Base-by-base conservation (phyloP, 805 yeast species). In the Yarrowia divulgata region DNA sequence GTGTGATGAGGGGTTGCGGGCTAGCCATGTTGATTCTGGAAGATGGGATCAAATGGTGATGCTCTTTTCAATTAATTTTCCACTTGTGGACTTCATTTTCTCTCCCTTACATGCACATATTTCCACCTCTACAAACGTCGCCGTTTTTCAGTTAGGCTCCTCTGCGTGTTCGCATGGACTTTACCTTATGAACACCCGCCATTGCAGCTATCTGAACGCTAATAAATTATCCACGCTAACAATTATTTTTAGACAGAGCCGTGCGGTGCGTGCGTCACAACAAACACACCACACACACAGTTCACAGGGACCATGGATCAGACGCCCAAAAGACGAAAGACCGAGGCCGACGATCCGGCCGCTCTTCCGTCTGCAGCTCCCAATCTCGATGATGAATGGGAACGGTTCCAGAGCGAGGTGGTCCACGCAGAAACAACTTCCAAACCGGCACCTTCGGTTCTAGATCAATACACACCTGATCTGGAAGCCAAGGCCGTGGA, bases 331-430 rank as follows among this genome's bases (percentile, higher is more conserved):
- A 14, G 66, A 45, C n/a, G 66, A 32, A 43, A 45, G n/a, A 60
- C 52, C 13, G 66, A 60, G 34, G n/a, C 52, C 66, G 52, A 43
- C 34, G 66, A 43, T 40, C 64, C 49, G 64, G 49, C 48, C n/a
- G 35, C 18, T 14, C 46, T 18, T 37, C 46, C 43, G 18, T n/a
- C 37, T 23, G n/a, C 35, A 8, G 43, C 32, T 3, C 10, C 42
- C n/a, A 16, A 54, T 23, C 50, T 60, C 34, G 66, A 60, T 13
- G 66, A 60, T 29, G 66, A 60, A 34, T 60, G 66, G 66, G 66
- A 43, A 6, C 66, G 66, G 13, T 60, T 60, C 42, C 66, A 60
- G 52, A 43, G 32, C 34, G 66, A 60, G 52, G 66, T 60, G 8
- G 52, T 54, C 12, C 16, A 60, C 8, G 18, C 52, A 8, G 52